Evolutionary conservation across 805 yeast genomes (phyloP).

Genomic region (Yarrowia osloensis): DNA sequence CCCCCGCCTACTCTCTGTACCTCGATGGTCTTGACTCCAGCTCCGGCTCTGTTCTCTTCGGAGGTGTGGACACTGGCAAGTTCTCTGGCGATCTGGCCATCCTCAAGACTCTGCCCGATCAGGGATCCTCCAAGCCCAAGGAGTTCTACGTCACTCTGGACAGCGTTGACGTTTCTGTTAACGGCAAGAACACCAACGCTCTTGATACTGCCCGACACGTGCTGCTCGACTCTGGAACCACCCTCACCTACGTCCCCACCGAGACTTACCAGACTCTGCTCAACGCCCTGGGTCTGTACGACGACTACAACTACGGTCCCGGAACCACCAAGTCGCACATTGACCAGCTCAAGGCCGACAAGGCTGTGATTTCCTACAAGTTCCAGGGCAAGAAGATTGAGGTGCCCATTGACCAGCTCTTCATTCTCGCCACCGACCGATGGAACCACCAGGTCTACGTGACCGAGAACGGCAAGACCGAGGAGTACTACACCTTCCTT

Average conservation of each 20-base stretch:
- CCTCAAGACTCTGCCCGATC: slow-evolving; percentile 36
- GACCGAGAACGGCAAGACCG: background rate
- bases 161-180: slow-evolving; percentile 37
- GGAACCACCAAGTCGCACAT: background rate
- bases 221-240: slow-evolving; percentile 44
- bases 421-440: background rate
- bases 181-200: slow-evolving; percentile 40
- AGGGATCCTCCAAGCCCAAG: background rate
- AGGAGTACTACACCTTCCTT: background rate
- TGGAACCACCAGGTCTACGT: background rate
- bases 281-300: slow-evolving; percentile 26
- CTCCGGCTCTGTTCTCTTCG: slow-evolving; percentile 59
- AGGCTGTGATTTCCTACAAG: slow-evolving; percentile 6
- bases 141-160: slow-evolving; percentile 7
- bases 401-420: background rate
- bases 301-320: background rate
- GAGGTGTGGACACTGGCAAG: slow-evolving; percentile 66
- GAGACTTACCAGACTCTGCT: slow-evolving; percentile 6
- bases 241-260: background rate
- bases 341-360: background rate
- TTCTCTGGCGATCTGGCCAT: slow-evolving; percentile 51
- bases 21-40: slow-evolving; percentile 45
- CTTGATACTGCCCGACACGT: slow-evolving; percentile 54
- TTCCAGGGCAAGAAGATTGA: slow-evolving; percentile 4
- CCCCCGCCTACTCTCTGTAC: slow-evolving; percentile 50